Evolutionary conservation across 1,139 yeast genomes (phyloP).

Genomic region (Candida smagusa): DNA sequence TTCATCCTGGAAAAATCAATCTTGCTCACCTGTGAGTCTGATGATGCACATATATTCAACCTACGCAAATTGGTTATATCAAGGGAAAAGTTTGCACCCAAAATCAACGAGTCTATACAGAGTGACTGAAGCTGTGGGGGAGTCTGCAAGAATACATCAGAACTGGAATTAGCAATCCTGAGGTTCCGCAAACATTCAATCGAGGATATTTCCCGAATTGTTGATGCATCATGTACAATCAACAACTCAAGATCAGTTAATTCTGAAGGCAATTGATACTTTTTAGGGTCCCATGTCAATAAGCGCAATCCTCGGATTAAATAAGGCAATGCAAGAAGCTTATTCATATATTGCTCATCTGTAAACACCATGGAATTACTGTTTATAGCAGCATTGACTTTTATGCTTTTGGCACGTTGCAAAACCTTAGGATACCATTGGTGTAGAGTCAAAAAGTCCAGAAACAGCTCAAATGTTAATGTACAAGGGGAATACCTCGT

Average conservation of each 20-base stretch:
- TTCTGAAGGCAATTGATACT: no score
- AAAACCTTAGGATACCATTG: not conserved
- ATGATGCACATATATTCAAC: not conserved
- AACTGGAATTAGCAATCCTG: no score
- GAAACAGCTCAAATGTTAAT: not conserved
- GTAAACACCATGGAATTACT: no score
- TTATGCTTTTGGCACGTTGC: not conserved
- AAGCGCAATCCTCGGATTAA: no score
- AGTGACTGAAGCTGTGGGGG: not conserved
- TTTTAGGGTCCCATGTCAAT: no score
- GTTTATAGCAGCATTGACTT: no score
- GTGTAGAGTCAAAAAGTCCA: not conserved
- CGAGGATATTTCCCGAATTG: no score
- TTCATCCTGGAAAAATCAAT: not conserved
- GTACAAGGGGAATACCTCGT: not conserved
- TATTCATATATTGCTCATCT: no score
- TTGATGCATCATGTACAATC: no score
- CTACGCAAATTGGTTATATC: not conserved
- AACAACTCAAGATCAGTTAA: no score
- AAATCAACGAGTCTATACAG: not conserved
- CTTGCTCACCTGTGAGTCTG: not conserved
- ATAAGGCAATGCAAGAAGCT: no score
- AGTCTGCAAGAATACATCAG: not conserved
- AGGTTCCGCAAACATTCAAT: no score
- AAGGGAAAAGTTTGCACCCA: not conserved